Evolutionary conservation across 2,329 filamentous ascomycete species (phyloP).

Genomic region (Calonectria honghensis): DNA sequence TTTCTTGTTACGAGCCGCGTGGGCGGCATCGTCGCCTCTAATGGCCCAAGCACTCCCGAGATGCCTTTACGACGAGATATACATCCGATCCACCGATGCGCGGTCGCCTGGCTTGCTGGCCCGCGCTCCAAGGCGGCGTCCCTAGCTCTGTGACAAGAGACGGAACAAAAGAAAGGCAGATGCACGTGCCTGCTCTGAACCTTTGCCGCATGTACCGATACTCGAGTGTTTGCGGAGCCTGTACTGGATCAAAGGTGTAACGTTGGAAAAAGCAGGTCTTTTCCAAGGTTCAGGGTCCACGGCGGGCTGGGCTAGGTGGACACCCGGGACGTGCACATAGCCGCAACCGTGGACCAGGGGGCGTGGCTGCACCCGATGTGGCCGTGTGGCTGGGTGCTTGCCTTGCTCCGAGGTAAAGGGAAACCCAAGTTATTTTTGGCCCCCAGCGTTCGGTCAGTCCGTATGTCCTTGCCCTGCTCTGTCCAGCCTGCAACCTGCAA

Average conservation of each 20-base stretch:
- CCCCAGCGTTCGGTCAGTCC: slow-evolving; percentile 46
- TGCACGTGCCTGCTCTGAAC: slow-evolving; percentile 44
- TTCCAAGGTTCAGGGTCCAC: slow-evolving; percentile 41
- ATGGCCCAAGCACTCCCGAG: slow-evolving; percentile 37
- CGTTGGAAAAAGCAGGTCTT: slow-evolving; percentile 38
- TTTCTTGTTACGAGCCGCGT: slow-evolving; percentile 45
- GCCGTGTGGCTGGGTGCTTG: slow-evolving; percentile 46
- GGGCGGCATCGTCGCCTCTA: slow-evolving; percentile 40
- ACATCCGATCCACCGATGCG: slow-evolving; percentile 49
- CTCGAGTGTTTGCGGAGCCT: slow-evolving; percentile 36
- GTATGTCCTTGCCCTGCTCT: slow-evolving; percentile 30
- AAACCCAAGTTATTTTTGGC: slow-evolving; percentile 53
- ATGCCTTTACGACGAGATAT: slow-evolving; percentile 34
- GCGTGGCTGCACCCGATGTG: slow-evolving; percentile 40
- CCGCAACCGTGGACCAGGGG: slow-evolving; percentile 13
- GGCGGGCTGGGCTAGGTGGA: slow-evolving; percentile 31
- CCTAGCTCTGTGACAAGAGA: slow-evolving; percentile 33
- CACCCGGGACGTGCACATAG: slow-evolving; percentile 30
- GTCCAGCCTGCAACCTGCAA: slow-evolving; percentile 8
- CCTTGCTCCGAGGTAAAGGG: slow-evolving; percentile 38
- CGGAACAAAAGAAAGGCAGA: slow-evolving; percentile 37
- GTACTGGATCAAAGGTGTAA: slow-evolving; percentile 46
- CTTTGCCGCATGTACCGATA: slow-evolving; percentile 49
- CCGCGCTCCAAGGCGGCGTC: slow-evolving; percentile 23
- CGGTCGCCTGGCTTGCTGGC: slow-evolving; percentile 39